phyloP scores from a whole-genome alignment of 1,284 basidiomycete genomes.

The Rhodotorula mucilaginosa region DNA sequence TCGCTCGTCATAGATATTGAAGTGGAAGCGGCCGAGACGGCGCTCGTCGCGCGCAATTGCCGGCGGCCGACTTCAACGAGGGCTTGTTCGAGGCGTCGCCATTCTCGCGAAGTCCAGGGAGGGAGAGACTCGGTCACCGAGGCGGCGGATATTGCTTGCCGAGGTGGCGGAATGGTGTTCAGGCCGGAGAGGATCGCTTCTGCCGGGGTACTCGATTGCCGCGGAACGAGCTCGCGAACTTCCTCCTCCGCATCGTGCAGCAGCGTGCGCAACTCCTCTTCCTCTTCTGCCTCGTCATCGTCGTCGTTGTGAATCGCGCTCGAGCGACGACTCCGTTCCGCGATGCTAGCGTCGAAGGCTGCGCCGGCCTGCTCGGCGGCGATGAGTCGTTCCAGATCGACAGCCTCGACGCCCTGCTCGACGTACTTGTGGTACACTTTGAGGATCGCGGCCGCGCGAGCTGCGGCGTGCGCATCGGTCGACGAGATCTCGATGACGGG shows the following conservation, averaged over 20 bases:
- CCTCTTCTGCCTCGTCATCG: constrained; percentile 14
- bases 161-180: background rate
- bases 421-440: constrained; percentile 83
- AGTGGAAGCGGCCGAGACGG: background rate
- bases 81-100: constrained; percentile 29
- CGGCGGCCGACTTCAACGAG: constrained; percentile 27
- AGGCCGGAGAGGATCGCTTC: background rate
- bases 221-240: constrained; percentile 8
- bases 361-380: background rate
- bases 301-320: background rate
- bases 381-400: background rate
- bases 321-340: background rate
- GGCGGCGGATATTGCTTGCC: background rate
- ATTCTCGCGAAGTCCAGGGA: constrained; percentile 34
- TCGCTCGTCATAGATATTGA: background rate
- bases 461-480: constrained; percentile 74
- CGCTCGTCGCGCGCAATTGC: background rate
- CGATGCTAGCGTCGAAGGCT: background rate
- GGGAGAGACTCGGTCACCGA: background rate
- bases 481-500: constrained; percentile 71
- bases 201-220: background rate
- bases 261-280: constrained; percentile 31
- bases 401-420: constrained; percentile 29
- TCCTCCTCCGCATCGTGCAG: constrained; percentile 33
- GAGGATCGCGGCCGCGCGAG: constrained; percentile 81